These are phyloP conservation scores for Chrysochromulina parva DNA, from an alignment of 78 protist species.

Conservation along the genomic window DNA sequence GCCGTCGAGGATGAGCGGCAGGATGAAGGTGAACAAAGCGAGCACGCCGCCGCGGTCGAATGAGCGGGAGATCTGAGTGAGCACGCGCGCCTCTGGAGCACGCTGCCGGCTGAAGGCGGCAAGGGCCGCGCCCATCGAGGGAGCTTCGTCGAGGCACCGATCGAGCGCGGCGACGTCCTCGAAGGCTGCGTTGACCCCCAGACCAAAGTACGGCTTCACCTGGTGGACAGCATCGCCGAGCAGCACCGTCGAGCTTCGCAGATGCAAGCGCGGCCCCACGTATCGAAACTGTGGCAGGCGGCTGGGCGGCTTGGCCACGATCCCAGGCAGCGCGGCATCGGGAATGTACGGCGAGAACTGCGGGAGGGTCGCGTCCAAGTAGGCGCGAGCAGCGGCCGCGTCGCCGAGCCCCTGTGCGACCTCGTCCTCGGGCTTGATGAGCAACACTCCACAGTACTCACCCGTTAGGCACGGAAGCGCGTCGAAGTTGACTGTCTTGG, in stretches of 20 bases:
- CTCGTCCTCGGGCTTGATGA: background rate
- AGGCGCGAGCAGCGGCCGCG: background rate
- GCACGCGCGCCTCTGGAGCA: background rate
- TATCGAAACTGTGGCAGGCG: conserved; percentile 15
- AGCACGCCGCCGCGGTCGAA: background rate
- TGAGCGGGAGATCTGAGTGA: background rate
- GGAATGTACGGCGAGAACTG: background rate
- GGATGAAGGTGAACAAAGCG: background rate
- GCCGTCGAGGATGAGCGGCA: conserved; percentile 13
- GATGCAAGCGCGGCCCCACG: background rate
- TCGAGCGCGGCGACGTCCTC: conserved; percentile 29
- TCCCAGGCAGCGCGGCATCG: background rate
- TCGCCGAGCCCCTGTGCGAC: background rate
- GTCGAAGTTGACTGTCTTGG: conserved; percentile 12
- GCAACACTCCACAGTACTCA: conserved; percentile 13
- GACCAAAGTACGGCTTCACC: conserved; percentile 47
- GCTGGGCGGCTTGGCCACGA: conserved; percentile 7
- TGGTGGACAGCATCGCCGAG: conserved; percentile 26
- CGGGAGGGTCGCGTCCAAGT: background rate
- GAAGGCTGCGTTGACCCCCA: conserved; percentile 38
- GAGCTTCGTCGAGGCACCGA: background rate
- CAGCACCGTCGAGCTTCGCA: background rate
- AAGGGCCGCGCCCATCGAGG: background rate
- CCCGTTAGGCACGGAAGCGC: background rate
- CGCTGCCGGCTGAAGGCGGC: background rate